Evolutionary conservation across 192 early-diverging fungal species (phyloP), one percentile per base, ranked within the genome.

Genomic region (Entrophospora sp.): DNA sequence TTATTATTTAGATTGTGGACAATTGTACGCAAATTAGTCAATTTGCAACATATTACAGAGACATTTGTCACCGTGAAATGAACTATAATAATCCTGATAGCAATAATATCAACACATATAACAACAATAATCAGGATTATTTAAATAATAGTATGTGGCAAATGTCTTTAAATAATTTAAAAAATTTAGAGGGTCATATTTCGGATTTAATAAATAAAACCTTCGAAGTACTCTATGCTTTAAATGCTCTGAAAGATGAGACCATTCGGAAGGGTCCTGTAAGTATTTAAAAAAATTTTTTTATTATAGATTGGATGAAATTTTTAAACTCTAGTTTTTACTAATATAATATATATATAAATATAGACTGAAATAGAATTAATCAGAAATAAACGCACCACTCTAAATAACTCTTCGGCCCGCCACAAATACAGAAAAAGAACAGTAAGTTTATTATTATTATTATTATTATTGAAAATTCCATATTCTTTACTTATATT

Each of bases 171-270:
- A n/a, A n/a, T n/a, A n/a, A n/a, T n/a, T n/a, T n/a, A n/a, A n/a
- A n/a, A n/a, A n/a, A n/a, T n/a, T n/a, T n/a, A 4, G 55, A 57
- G 24, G 32, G 32, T 13, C 31, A 57, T 25, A 34, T 57, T 9
- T 20, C 55, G 9, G 55, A 57, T 24, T 36, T 57, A 34, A 57
- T 57, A n/a, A 57, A 57, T 37, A 57, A 57, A 57, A 34, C 55
- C 6, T 57, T 57, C 13, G 55, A 57, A 12, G 35, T 57, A 5
- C 32, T 57, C 5, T 57, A 57, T n/a, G 55, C 37, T 2, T 13
- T 57, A 57, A 57, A 57, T 24, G 55, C 32, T 57, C 37, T 57
- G 24, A 57, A 36, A 36, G 55, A 57, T 57, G 55, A 57, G 12
- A 32, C n/a, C 20, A 57, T 7, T 36, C 32, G 55, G 1, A n/a